These are phyloP conservation scores for Willaertia magna DNA, from an alignment of 208 protist genomes.

Conservation along the genomic window DNA sequence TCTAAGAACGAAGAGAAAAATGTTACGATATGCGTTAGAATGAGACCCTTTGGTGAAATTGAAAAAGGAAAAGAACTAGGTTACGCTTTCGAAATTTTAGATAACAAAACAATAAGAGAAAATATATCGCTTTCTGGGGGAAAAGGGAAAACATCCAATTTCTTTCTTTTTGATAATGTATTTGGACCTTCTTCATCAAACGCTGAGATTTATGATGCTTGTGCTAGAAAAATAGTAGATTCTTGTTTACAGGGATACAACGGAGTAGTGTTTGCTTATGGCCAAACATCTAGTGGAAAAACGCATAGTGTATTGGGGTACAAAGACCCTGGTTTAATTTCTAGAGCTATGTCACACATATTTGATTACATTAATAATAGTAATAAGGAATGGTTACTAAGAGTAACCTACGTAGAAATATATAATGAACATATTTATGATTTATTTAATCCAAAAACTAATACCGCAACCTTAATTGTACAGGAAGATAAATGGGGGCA, in stretches of 20 bases:
- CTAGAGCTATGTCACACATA: not conserved
- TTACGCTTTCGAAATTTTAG: not conserved
- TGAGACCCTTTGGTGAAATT: not conserved
- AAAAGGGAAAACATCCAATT: not conserved
- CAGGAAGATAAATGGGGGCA: not conserved
- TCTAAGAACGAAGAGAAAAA: not conserved
- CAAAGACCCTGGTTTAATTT: conserved; percentile 29
- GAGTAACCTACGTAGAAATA: conserved; percentile 18
- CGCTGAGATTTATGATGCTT: conserved; percentile 16
- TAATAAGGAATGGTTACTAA: conserved; percentile 9
- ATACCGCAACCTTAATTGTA: conserved; percentile 6
- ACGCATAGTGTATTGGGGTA: conserved; percentile 58
- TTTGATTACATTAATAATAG: not conserved
- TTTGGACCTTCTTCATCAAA: not conserved
- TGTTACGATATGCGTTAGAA: not conserved
- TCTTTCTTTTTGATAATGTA: conserved; percentile 16
- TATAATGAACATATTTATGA: conserved; percentile 27
- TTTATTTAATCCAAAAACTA: conserved; percentile 7
- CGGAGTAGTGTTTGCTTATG: conserved; percentile 62
- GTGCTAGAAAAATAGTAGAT: conserved; percentile 16
- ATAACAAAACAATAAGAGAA: not conserved
- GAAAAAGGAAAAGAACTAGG: not conserved
- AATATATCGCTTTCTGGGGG: too few species aligned
- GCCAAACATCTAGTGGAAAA: conserved; percentile 67
- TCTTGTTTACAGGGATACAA: conserved; percentile 51